These are phyloP conservation scores for Mikania micrantha DNA, from an alignment of 129 eudicot genomes.

Conservation along the genomic window DNA sequence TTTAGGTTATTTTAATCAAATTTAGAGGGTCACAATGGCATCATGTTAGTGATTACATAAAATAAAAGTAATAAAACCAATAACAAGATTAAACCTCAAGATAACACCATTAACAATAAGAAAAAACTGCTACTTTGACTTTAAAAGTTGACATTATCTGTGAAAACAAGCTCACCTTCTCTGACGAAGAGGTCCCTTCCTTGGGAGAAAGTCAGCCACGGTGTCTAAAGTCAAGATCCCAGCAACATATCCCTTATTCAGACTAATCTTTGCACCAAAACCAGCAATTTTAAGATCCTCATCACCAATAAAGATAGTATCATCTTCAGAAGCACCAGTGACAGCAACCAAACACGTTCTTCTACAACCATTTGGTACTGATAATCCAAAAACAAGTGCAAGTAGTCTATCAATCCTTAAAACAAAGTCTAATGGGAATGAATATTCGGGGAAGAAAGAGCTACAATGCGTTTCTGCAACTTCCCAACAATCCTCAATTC, in stretches of 20 bases:
- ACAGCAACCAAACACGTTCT: conserved; percentile 97
- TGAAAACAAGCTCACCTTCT: conserved; percentile 57
- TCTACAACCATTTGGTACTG: conserved; percentile 80
- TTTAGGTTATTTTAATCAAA: not conserved
- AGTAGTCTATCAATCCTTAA: conserved; percentile 75
- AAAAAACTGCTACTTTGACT: conserved; percentile 2
- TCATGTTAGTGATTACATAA: not conserved
- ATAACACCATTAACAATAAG: not conserved
- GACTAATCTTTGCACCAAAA: conserved; percentile 68
- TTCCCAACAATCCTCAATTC: conserved; percentile 96
- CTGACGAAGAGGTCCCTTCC: conserved; percentile 90
- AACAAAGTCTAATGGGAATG: conserved; percentile 83
- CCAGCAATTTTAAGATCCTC: conserved; percentile 79
- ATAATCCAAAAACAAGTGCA: conserved; percentile 81
- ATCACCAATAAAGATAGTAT: conserved; percentile 49
- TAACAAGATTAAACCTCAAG: not conserved
- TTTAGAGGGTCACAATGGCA: not conserved
- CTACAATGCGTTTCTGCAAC: conserved; percentile 99
- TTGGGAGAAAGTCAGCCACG: conserved; percentile 90
- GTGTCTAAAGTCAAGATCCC: conserved; percentile 96
- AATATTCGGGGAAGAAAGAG: conserved; percentile 90
- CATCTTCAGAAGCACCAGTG: conserved; percentile 49
- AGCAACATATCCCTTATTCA: conserved; percentile 75
- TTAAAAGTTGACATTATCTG: not conserved
- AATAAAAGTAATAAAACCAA: not conserved